A percentile compares a stretch with the other conserved stretches of the same genome.
phyloP scores from a whole-genome alignment of 2,329 filamentous ascomycete species.

The Nannizzia gypsea region DNA sequence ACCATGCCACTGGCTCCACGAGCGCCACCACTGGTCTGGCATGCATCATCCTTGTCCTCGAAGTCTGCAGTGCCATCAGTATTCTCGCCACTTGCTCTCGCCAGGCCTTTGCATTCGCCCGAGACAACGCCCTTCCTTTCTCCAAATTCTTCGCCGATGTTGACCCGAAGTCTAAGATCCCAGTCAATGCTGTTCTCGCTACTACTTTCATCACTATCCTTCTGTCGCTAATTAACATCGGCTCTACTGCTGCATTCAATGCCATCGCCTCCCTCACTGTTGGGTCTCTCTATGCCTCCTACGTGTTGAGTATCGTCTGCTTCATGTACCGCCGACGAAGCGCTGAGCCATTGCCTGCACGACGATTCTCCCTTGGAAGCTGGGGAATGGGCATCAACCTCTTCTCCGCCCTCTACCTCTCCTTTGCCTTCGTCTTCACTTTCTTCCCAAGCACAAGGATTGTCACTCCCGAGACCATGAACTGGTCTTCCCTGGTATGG shows the following conservation, averaged over 20 bases:
- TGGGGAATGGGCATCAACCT: slow-evolving; percentile 26
- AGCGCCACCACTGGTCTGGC: slow-evolving; percentile 20
- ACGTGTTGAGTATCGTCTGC: slow-evolving; percentile 27
- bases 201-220: slow-evolving; percentile 21
- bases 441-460: slow-evolving; percentile 25
- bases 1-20: slow-evolving; percentile 21
- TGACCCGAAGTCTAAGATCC: slow-evolving; percentile 15
- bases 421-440: slow-evolving; percentile 23
- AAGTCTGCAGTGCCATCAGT: slow-evolving; percentile 23
- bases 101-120: slow-evolving; percentile 33
- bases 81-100: slow-evolving; percentile 27
- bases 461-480: slow-evolving; percentile 28
- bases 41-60: slow-evolving; percentile 21
- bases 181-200: slow-evolving; percentile 20
- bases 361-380: slow-evolving; percentile 18
- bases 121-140: slow-evolving; percentile 46
- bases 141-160: slow-evolving; percentile 28
- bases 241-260: slow-evolving; percentile 29
- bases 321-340: slow-evolving; percentile 24
- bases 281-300: slow-evolving; percentile 28
- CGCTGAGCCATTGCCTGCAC: slow-evolving; percentile 19
- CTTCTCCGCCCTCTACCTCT: slow-evolving; percentile 25
- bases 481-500: slow-evolving; percentile 28
- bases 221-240: slow-evolving; percentile 29
- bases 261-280: slow-evolving; percentile 31